Conservation (phyloP, 2,329 filamentous ascomycete species). For the Cladosporium velox region DNA sequence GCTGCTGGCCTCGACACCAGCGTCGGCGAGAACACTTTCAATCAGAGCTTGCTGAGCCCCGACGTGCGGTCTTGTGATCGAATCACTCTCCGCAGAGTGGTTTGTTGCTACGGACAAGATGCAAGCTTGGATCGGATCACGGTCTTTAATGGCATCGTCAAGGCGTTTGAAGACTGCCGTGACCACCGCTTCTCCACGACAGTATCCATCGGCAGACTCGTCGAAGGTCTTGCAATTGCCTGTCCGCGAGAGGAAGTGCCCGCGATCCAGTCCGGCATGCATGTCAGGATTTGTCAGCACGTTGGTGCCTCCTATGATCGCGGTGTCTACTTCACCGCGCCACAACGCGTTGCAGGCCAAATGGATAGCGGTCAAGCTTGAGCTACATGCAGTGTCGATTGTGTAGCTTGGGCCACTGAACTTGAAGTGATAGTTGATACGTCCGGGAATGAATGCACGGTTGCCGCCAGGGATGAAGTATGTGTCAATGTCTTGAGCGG, state of each 20-base stretch:
- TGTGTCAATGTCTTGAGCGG: slow-evolving; percentile 69
- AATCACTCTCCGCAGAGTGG: slow-evolving; percentile 77
- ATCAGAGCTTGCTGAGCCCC: slow-evolving; percentile 74
- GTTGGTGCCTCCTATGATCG: slow-evolving; percentile 75
- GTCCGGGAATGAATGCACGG: slow-evolving; percentile 61
- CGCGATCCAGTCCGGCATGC: slow-evolving; percentile 72
- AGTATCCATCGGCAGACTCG: slow-evolving; percentile 78
- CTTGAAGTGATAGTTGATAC: slow-evolving; percentile 76
- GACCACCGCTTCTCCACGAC: slow-evolving; percentile 75
- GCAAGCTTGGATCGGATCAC: slow-evolving; percentile 69
- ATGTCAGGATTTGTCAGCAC: slow-evolving; percentile 80
- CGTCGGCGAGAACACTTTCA: slow-evolving; percentile 67
- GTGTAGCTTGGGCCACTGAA: slow-evolving; percentile 72
- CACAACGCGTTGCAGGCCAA: slow-evolving; percentile 72
- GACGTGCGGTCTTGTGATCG: slow-evolving; percentile 80
- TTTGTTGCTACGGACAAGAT: slow-evolving; percentile 77
- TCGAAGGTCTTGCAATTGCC: slow-evolving; percentile 80
- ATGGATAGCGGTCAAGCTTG: slow-evolving; percentile 70
- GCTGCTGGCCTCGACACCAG: slow-evolving; percentile 73
- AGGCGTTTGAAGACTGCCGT: slow-evolving; percentile 76
- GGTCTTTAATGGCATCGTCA: slow-evolving; percentile 73
- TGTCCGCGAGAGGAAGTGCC: slow-evolving; percentile 75
- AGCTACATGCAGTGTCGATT: slow-evolving; percentile 76
- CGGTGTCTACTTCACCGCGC: slow-evolving; percentile 77
- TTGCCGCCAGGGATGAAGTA: slow-evolving; percentile 67